Percentiles rank a stretch among this genome's conserved stretches.
phyloP scores from a whole-genome alignment of 495 filamentous ascomycete species.

The Aspergillus nidulans region DNA sequence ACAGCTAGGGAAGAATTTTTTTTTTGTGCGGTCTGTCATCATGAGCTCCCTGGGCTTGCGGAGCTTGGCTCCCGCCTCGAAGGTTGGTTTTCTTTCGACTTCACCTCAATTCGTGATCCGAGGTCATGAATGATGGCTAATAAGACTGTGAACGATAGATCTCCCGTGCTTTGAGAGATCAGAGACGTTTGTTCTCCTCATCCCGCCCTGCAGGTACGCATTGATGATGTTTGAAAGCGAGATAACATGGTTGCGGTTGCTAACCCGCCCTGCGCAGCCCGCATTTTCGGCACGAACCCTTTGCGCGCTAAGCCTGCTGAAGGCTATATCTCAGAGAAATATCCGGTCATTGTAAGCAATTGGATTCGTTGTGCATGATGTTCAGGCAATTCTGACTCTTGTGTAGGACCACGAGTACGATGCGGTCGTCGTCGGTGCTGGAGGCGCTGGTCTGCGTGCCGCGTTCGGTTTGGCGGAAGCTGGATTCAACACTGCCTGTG shows the following conservation, averaged over 20 bases:
- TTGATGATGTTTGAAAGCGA: constrained; percentile 15
- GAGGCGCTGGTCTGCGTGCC: constrained; percentile 88
- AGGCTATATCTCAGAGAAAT: constrained; percentile 75
- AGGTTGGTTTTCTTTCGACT: constrained; percentile 37
- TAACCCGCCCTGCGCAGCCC: constrained; percentile 48
- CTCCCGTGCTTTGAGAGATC: constrained; percentile 44
- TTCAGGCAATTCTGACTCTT: constrained; percentile 21
- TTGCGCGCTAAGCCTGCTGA: constrained; percentile 89
- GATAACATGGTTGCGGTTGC: constrained; percentile 7
- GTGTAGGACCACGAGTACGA: constrained; percentile 69
- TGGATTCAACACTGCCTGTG: constrained; percentile 96
- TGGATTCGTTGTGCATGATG: not conserved
- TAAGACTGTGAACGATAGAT: constrained; percentile 28
- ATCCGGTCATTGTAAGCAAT: constrained; percentile 81
- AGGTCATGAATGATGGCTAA: constrained; percentile 21
- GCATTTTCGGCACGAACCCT: constrained; percentile 78
- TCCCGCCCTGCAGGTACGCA: constrained; percentile 73
- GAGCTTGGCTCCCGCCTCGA: constrained; percentile 55
- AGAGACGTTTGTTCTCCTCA: constrained; percentile 77
- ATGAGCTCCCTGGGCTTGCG: constrained; percentile 58
- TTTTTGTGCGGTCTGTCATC: constrained; percentile 34
- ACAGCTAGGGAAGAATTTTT: constrained; percentile 25
- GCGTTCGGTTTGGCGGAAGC: constrained; percentile 96
- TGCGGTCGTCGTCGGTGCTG: constrained; percentile 93
- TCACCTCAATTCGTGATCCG: constrained; percentile 3